Evolutionary conservation across 2,329 filamentous ascomycete species (phyloP), one percentile per base, ranked within the genome.

Genomic region (Aureobasidium namibiae): DNA sequence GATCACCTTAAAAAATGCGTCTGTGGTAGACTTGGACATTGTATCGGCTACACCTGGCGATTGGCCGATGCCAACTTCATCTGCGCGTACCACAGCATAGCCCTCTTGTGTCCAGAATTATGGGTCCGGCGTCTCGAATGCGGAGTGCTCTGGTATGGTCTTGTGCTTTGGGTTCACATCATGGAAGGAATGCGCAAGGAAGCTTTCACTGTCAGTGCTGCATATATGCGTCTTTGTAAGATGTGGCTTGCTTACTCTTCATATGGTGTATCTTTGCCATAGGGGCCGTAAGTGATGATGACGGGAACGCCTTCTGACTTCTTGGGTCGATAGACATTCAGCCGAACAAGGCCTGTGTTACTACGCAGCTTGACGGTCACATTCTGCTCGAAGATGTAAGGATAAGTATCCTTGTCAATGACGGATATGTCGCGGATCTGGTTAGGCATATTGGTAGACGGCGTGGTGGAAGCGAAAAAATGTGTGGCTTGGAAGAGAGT

Each of bases 271-370:
- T 58, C 54, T 29, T 58, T 58, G 2, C 54, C 54, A 23, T 46
- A 58, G 14, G 54, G 54, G 2, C 29, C 54, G 26, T 58, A 48
- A 2, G 54, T 58, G 7, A 58, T 44, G n/a, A 58, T 23, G 26
- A 49, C 54, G 13, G 54, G 54, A 21, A 13, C 13, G n/a, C 21
- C 26, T 45, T n/a, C 14, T 16, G 7, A 13, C 29, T 16, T 33
- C 44, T 77, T 79, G 1, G 78, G 78, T 1, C 78, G 71, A 63
- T 80, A 82, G 2, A 81, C 74, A 66, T 81, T 82, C 65, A 73
- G 75, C 11, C 79, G 69, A 4, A 81, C 73, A 2, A 78, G 67
- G 2, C 76, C 74, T 36, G 71, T 65, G 7, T 65, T 65, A 38
- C 66, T 69, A 61, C 75, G 76, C 16, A 79, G 63, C 2, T 71